phyloP scores from a whole-genome alignment of 2,329 filamentous ascomycete species.

The Xylaria sp. region DNA sequence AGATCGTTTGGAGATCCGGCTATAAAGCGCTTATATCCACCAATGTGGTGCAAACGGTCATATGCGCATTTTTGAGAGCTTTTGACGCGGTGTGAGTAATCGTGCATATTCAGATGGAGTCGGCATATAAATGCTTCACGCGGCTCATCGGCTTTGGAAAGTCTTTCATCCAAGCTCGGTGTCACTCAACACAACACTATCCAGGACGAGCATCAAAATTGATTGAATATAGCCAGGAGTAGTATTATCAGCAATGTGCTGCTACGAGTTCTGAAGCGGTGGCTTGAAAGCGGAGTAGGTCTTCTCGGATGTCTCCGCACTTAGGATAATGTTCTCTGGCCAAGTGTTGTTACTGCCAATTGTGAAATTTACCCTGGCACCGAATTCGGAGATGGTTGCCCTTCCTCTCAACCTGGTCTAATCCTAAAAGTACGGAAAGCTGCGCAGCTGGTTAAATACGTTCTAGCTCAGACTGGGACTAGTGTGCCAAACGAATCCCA shows the following conservation, averaged over 20 bases:
- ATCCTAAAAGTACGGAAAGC: neutral
- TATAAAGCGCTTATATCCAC: constrained; percentile 29
- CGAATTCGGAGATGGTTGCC: neutral
- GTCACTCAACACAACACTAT: neutral
- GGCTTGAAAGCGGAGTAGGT: neutral
- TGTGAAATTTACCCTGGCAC: neutral
- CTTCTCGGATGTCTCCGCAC: neutral
- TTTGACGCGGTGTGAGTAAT: constrained; percentile 10
- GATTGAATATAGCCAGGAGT: neutral
- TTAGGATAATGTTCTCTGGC: neutral
- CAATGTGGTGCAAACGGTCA: constrained; percentile 5
- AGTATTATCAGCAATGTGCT: neutral
- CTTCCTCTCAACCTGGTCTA: neutral
- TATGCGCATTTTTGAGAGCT: neutral
- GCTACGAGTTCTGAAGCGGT: too few species aligned
- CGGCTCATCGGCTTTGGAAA: neutral
- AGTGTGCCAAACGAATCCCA: neutral
- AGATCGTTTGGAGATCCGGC: constrained; percentile 11
- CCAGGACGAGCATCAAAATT: too few species aligned
- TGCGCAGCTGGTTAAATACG: neutral
- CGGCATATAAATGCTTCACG: neutral
- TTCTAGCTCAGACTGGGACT: neutral
- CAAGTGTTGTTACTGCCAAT: neutral
- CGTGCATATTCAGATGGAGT: constrained; percentile 7
- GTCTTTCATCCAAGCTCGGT: neutral